phyloP scores from a whole-genome alignment of 2,329 filamentous ascomycete genomes.

The Raffaelea deltoideospora region DNA sequence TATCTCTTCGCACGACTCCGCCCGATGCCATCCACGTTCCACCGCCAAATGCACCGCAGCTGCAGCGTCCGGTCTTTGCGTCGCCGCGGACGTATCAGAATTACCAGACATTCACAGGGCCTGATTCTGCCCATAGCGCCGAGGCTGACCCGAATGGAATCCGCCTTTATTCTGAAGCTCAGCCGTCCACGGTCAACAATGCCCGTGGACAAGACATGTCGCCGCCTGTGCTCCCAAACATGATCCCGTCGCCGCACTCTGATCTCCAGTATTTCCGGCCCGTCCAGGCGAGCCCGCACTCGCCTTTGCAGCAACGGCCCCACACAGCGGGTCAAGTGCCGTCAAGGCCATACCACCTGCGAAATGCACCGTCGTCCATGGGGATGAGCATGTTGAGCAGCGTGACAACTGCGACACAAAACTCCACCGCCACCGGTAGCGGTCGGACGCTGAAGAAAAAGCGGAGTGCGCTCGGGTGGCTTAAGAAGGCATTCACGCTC shows the following conservation, averaged over 20 bases:
- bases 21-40: slow-evolving; percentile 41
- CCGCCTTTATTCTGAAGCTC: not conserved
- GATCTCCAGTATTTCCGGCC: slow-evolving; percentile 46
- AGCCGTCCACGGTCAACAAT: slow-evolving; percentile 14
- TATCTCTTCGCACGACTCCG: slow-evolving; percentile 36
- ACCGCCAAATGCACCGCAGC: slow-evolving; percentile 20
- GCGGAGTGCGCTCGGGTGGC: slow-evolving; percentile 51
- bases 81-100: slow-evolving; percentile 16
- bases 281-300: slow-evolving; percentile 47
- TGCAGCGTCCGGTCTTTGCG: slow-evolving; percentile 17
- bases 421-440: slow-evolving; percentile 20
- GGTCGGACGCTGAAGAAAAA: slow-evolving; percentile 43
- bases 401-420: slow-evolving; percentile 30
- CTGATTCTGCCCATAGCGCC: slow-evolving; percentile 33
- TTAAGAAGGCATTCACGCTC: slow-evolving; percentile 52
- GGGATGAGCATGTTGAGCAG: slow-evolving; percentile 44
- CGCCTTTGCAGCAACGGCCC: slow-evolving; percentile 43
- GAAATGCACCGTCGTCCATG: slow-evolving; percentile 36
- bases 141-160: slow-evolving; percentile 25
- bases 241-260: slow-evolving; percentile 32
- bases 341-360: slow-evolving; percentile 22
- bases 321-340: slow-evolving; percentile 32
- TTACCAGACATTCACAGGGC: slow-evolving; percentile 14
- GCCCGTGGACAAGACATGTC: slow-evolving; percentile 19
- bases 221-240: slow-evolving; percentile 20